Percentiles rank a stretch among this genome's conserved stretches.
These are phyloP conservation scores for Pleurotus giganteus DNA, from an alignment of 768 basidiomycete species.

Conservation along the genomic window DNA sequence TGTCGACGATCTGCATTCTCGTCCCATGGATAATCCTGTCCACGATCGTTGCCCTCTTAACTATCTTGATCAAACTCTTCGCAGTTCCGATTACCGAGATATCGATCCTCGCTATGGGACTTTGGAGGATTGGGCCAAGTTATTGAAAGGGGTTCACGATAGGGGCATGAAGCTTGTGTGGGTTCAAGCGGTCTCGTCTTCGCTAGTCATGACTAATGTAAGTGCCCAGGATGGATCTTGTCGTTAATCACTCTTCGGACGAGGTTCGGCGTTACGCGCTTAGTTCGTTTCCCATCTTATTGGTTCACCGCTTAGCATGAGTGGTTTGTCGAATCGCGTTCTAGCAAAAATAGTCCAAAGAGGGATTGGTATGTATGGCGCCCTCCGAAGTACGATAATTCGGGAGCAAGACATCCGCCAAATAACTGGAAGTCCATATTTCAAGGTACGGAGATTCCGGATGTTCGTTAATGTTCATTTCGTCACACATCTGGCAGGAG, in stretches of 20 bases:
- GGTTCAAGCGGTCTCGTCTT: constrained; percentile 16
- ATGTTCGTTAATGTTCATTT: neutral
- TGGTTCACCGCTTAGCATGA: constrained; percentile 46
- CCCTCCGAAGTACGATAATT: constrained; percentile 48
- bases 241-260: constrained; percentile 72
- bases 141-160: constrained; percentile 52
- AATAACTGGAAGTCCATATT: constrained; percentile 75
- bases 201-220: neutral
- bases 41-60: too few relatives aligned
- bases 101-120: constrained; percentile 68
- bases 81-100: constrained; percentile 61
- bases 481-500: constrained; percentile 22
- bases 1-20: too few relatives aligned
- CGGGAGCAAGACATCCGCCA: constrained; percentile 57
- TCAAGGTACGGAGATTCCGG: constrained; percentile 40
- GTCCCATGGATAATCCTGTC: too few relatives aligned
- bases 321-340: constrained; percentile 65
- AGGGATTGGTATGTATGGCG: constrained; percentile 81
- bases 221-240: constrained; percentile 64
- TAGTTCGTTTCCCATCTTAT: neutral
- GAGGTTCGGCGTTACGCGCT: constrained; percentile 34
- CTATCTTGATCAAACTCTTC: neutral
- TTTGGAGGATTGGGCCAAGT: constrained; percentile 55
- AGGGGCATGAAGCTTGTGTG: constrained; percentile 72
- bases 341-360: constrained; percentile 52